Evolutionary conservation across 202 grass and related monocot genomes (phyloP).

Genomic region (Panicum hallii): DNA sequence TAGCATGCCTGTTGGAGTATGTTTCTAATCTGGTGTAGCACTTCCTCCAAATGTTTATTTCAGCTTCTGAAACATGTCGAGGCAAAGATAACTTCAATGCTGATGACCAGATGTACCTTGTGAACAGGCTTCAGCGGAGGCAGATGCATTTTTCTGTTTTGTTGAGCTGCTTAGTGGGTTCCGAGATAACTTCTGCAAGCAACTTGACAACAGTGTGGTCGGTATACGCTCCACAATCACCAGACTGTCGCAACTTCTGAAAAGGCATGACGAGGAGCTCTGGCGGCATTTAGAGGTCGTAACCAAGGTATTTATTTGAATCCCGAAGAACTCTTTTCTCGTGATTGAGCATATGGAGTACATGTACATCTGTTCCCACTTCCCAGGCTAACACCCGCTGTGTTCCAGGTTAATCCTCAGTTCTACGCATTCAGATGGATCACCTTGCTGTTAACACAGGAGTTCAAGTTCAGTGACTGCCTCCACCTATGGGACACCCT

Average conservation of each 20-base stretch:
- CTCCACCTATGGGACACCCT: slow-evolving; percentile 85
- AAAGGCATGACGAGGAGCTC: slow-evolving; percentile 95
- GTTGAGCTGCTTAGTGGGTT: slow-evolving; percentile 90
- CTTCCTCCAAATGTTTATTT: not conserved
- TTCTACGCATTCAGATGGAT: slow-evolving; percentile 99
- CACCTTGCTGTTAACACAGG: slow-evolving; percentile 89
- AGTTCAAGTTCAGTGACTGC: slow-evolving; percentile 88
- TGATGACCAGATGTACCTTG: slow-evolving; percentile 8
- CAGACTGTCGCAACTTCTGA: slow-evolving; percentile 88
- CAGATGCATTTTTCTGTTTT: slow-evolving; percentile 96
- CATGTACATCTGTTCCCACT: not conserved
- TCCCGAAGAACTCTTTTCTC: slow-evolving; percentile 14
- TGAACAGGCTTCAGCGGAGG: slow-evolving; percentile 69
- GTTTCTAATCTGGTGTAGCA: not conserved
- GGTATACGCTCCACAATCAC: slow-evolving; percentile 90
- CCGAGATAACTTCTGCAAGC: slow-evolving; percentile 97
- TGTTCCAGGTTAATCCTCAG: slow-evolving; percentile 87
- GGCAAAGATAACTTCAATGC: slow-evolving; percentile 5
- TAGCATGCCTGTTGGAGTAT: not conserved
- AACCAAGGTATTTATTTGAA: slow-evolving; percentile 68
- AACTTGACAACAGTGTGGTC: slow-evolving; percentile 93
- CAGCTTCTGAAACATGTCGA: not conserved
- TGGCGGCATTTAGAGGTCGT: slow-evolving; percentile 96
- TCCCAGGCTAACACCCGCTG: slow-evolving; percentile 27
- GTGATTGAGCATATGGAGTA: not conserved